These are phyloP conservation scores for Syzygium aromaticum DNA, from an alignment of 345 rosid species.

Conservation along the genomic window DNA sequence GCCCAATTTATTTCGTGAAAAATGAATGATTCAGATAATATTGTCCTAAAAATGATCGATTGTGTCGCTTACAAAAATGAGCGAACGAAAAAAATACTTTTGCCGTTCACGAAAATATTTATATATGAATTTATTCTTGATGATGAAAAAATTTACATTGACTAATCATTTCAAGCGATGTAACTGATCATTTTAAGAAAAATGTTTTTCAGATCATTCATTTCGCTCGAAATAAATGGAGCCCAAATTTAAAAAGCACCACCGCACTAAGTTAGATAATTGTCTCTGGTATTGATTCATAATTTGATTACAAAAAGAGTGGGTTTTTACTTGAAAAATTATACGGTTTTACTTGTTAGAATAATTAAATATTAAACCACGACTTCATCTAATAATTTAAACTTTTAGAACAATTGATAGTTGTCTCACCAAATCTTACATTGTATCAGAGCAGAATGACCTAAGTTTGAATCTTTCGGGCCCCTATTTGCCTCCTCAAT, in stretches of 20 bases:
- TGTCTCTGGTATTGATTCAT: too few species aligned
- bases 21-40: not conserved
- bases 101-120: rapidly evolving
- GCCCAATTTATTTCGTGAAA: not conserved
- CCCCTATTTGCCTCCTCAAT: too few species aligned
- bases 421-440: too few species aligned
- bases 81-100: not conserved
- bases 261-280: too few species aligned
- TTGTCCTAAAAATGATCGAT: too few species aligned
- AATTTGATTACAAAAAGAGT: not conserved
- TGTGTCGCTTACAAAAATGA: not conserved
- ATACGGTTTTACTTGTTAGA: not conserved
- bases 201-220: rapidly evolving
- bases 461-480: too few species aligned
- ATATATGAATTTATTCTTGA: not conserved
- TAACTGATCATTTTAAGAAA: rapidly evolving
- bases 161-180: too few species aligned
- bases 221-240: rapidly evolving
- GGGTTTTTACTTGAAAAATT: not conserved
- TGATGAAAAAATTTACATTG: not conserved
- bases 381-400: too few species aligned
- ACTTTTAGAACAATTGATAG: too few species aligned
- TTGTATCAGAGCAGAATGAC: too few species aligned
- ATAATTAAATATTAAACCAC: too few species aligned
- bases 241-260: too few species aligned